phyloP scores from a whole-genome alignment of 2,329 filamentous ascomycete species.

The Mariannaea elegans region DNA sequence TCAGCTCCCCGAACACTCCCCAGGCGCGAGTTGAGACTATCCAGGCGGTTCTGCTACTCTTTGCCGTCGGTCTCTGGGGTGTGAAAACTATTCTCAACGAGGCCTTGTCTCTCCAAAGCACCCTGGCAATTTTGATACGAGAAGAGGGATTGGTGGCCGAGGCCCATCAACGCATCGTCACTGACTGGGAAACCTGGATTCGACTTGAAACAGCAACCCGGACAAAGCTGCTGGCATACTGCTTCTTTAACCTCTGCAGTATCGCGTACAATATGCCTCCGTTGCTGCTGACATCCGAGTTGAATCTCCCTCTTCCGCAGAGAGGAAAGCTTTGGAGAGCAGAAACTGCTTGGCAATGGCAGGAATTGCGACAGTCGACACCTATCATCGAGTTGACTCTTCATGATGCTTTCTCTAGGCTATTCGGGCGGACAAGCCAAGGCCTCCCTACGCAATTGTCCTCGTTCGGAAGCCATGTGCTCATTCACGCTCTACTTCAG shows the following conservation, averaged over 20 bases:
- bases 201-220: constrained; percentile 64
- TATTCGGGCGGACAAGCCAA: constrained; percentile 62
- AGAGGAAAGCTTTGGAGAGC: constrained; percentile 66
- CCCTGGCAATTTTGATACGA: constrained; percentile 64
- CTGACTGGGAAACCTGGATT: constrained; percentile 69
- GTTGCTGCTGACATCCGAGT: constrained; percentile 64
- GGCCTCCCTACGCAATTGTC: constrained; percentile 60
- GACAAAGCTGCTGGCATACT: constrained; percentile 68
- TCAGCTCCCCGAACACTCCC: constrained; percentile 66
- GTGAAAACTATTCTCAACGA: constrained; percentile 68
- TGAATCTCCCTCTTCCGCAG: constrained; percentile 64
- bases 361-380: constrained; percentile 62
- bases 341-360: constrained; percentile 67
- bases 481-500: constrained; percentile 77
- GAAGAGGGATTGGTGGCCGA: constrained; percentile 65
- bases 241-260: constrained; percentile 70
- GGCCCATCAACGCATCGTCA: constrained; percentile 53
- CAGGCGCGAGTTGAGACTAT: constrained; percentile 71
- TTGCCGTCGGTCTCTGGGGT: constrained; percentile 69
- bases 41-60: constrained; percentile 69
- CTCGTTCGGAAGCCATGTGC: constrained; percentile 73
- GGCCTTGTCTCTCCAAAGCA: constrained; percentile 66
- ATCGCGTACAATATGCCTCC: constrained; percentile 70
- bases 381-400: constrained; percentile 61
- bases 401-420: constrained; percentile 64